A percentile compares a stretch with the other conserved stretches of the same genome.
Conservation (phyloP, 179 eudicot genomes). For the Spergularia azorica region DNA sequence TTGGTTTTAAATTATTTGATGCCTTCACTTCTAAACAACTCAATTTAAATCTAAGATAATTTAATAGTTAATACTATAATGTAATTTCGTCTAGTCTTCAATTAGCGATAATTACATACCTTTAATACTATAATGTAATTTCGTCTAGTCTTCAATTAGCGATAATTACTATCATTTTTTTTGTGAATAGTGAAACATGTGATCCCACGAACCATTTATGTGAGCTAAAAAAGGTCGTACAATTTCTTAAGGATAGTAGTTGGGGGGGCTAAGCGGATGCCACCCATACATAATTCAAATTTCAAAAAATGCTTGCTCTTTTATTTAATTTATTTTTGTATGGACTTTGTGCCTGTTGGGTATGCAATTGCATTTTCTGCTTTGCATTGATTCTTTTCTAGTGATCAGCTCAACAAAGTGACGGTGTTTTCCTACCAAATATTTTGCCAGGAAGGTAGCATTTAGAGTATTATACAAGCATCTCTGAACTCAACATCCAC, state of each 20-base stretch:
- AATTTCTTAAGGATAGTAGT: background rate
- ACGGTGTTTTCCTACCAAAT: constrained; percentile 13
- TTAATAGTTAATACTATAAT: too few relatives aligned
- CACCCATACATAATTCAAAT: too few relatives aligned
- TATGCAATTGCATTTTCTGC: background rate
- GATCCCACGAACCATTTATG: background rate
- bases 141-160: too few relatives aligned
- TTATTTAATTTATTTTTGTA: too few relatives aligned
- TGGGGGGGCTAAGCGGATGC: background rate
- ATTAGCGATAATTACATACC: too few relatives aligned
- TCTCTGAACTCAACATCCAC: background rate
- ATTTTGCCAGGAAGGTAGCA: constrained; percentile 4
- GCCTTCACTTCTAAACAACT: too few relatives aligned
- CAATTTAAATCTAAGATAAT: too few relatives aligned
- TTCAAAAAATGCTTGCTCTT: too few relatives aligned
- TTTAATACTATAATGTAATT: too few relatives aligned
- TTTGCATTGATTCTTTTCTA: background rate
- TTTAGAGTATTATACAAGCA: constrained; percentile 26
- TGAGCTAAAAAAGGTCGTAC: background rate
- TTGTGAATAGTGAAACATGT: background rate
- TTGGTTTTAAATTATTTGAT: too few relatives aligned
- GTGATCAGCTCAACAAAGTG: background rate
- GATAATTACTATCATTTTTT: background rate
- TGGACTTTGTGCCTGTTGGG: too few relatives aligned
- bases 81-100: too few relatives aligned